phyloP scores from a whole-genome alignment of 768 basidiomycete genomes.

The Kwoniella pini region DNA sequence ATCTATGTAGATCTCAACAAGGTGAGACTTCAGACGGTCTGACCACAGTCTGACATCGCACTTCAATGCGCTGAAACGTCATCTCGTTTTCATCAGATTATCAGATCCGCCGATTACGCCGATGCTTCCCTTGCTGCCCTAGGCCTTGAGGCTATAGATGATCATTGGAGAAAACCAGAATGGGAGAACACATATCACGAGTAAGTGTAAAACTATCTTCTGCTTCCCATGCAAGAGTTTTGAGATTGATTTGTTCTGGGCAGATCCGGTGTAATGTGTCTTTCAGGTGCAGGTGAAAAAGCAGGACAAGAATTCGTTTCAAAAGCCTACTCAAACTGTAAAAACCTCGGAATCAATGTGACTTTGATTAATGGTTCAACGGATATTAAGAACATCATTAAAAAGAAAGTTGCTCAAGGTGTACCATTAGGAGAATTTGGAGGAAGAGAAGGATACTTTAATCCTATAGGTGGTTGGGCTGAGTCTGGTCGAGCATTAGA shows the following conservation, averaged over 20 bases:
- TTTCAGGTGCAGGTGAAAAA: constrained; percentile 54
- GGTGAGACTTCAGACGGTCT: no score
- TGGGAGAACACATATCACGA: constrained; percentile 69
- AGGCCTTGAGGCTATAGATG: constrained; percentile 71
- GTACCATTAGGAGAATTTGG: constrained; percentile 51
- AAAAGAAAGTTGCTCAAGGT: constrained; percentile 56
- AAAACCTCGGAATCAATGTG: constrained; percentile 62
- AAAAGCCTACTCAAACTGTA: constrained; percentile 66
- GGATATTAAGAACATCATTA: constrained; percentile 57
- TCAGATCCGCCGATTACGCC: constrained; percentile 54
- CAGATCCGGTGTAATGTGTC: constrained; percentile 70
- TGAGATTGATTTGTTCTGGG: not conserved
- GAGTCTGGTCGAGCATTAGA: constrained; percentile 69
- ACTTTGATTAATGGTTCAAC: constrained; percentile 55
- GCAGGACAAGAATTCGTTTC: constrained; percentile 59
- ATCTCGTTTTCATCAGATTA: constrained; percentile 34
- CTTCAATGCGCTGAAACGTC: not conserved
- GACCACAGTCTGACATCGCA: no score
- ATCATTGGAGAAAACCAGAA: constrained; percentile 66
- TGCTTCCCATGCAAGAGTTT: not conserved
- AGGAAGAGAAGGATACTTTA: constrained; percentile 64
- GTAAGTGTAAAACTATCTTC: constrained; percentile 58
- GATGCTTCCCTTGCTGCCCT: constrained; percentile 62
- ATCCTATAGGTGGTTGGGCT: constrained; percentile 81
- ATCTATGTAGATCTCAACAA: constrained; percentile 36